These are phyloP conservation scores for Pisolithus tinctorius DNA, from an alignment of 768 basidiomycete genomes.

Conservation along the genomic window DNA sequence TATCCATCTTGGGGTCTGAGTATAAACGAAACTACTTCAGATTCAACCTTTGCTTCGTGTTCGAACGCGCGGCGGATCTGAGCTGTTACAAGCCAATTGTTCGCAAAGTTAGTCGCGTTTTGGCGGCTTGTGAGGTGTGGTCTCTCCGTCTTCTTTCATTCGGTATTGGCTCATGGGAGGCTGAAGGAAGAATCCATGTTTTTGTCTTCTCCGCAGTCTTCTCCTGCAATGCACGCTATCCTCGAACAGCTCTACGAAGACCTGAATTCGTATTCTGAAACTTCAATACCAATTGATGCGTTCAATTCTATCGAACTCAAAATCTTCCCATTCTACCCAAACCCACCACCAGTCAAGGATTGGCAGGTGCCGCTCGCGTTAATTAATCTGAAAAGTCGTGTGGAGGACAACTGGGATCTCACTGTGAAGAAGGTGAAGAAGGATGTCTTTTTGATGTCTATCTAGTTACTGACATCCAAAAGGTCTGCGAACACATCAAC, in stretches of 20 bases:
- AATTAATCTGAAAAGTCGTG: conserved; percentile 71
- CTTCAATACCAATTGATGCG: conserved; percentile 82
- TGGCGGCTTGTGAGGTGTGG: conserved; percentile 83
- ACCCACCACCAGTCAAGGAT: conserved; percentile 81
- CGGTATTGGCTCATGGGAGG: neutral
- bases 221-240: conserved; percentile 67
- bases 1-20: conserved; percentile 56
- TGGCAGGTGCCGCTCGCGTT: conserved; percentile 95
- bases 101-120: conserved; percentile 86
- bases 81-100: conserved; percentile 96
- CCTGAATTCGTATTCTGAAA: conserved; percentile 94
- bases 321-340: conserved; percentile 95
- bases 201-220: conserved; percentile 67
- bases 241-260: conserved; percentile 97
- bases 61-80: conserved; percentile 83
- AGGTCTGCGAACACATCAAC: conserved; percentile 80
- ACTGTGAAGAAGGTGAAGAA: conserved; percentile 73
- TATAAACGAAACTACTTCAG: conserved; percentile 87
- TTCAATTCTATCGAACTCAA: conserved; percentile 95
- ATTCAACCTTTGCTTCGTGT: conserved; percentile 96
- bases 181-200: conserved; percentile 81
- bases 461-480: conserved; percentile 3
- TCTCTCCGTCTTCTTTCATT: conserved; percentile 3
- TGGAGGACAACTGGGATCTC: conserved; percentile 93
- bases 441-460: neutral